These are phyloP conservation scores for Apophysomyces sp. DNA, from an alignment of 371 early-diverging fungal genomes.

Conservation along the genomic window DNA sequence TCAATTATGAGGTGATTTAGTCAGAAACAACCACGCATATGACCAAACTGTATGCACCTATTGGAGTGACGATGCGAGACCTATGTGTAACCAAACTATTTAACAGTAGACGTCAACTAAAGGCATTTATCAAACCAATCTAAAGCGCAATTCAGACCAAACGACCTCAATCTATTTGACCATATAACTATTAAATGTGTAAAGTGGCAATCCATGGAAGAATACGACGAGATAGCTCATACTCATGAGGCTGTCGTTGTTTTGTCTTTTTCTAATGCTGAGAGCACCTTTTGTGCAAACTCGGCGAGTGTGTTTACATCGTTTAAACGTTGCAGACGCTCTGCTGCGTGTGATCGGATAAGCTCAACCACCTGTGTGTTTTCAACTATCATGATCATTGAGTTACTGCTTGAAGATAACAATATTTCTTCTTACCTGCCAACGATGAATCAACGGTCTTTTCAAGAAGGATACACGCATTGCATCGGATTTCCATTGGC, in stretches of 20 bases:
- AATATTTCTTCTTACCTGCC: slow-evolving; percentile 17
- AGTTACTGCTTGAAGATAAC: no score
- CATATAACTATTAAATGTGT: not conserved
- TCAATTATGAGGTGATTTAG: no score
- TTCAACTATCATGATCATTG: not conserved
- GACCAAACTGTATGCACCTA: no score
- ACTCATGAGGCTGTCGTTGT: not conserved
- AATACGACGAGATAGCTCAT: not conserved
- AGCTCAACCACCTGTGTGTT: not conserved
- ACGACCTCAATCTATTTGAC: no score
- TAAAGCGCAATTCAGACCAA: no score
- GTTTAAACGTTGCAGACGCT: slow-evolving; percentile 1
- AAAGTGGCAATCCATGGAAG: not conserved
- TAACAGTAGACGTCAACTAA: no score
- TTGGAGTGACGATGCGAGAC: no score
- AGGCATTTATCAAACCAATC: no score
- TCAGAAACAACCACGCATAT: no score
- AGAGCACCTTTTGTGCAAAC: slow-evolving; percentile 1
- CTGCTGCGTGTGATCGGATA: not conserved
- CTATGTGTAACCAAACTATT: no score
- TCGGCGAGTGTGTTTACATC: not conserved
- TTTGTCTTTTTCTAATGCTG: not conserved
- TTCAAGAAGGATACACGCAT: slow-evolving; percentile 52
- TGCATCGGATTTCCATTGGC: slow-evolving; percentile 40
- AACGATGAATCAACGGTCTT: slow-evolving; percentile 41